Conservation (phyloP, 176 grass and related monocot genomes). For the Aegilops sharonensis region DNA sequence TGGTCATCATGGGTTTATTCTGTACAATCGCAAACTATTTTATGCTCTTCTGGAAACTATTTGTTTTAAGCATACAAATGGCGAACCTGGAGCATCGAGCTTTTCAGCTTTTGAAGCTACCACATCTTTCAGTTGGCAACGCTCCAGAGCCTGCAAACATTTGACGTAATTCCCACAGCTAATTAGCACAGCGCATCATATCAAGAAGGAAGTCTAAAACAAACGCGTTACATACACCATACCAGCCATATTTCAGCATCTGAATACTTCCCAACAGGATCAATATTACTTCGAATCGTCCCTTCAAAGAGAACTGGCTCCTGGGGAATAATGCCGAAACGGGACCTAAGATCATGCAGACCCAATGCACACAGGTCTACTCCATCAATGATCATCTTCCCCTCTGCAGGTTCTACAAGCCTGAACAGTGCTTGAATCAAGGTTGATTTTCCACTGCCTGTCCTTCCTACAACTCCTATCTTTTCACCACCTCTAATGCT, state of each 20-base stretch:
- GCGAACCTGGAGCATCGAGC: constrained; percentile 75
- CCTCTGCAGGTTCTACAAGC: constrained; percentile 74
- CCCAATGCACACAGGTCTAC: constrained; percentile 78
- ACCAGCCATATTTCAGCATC: constrained; percentile 99
- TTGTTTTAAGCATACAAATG: constrained; percentile 17
- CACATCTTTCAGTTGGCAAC: constrained; percentile 87
- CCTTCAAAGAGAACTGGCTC: constrained; percentile 97
- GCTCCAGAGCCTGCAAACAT: constrained; percentile 75
- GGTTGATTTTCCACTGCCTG: constrained; percentile 95
- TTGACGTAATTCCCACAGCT: neutral
- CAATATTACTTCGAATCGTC: constrained; percentile 84
- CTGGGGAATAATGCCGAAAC: constrained; percentile 91
- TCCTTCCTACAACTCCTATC: constrained; percentile 88
- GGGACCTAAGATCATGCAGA: constrained; percentile 88
- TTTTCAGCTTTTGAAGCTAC: constrained; percentile 84
- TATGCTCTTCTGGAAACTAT: neutral
- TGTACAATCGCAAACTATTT: neutral
- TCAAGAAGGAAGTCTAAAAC: neutral
- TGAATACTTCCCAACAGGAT: constrained; percentile 76
- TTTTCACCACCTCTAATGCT: constrained; percentile 80
- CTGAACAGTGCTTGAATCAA: constrained; percentile 88
- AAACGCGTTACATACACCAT: neutral
- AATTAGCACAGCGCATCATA: neutral
- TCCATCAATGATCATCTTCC: constrained; percentile 82
- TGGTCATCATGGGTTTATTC: neutral